Conservation (phyloP, 139 green algal genomes). For the Eudorina sp. region DNA sequence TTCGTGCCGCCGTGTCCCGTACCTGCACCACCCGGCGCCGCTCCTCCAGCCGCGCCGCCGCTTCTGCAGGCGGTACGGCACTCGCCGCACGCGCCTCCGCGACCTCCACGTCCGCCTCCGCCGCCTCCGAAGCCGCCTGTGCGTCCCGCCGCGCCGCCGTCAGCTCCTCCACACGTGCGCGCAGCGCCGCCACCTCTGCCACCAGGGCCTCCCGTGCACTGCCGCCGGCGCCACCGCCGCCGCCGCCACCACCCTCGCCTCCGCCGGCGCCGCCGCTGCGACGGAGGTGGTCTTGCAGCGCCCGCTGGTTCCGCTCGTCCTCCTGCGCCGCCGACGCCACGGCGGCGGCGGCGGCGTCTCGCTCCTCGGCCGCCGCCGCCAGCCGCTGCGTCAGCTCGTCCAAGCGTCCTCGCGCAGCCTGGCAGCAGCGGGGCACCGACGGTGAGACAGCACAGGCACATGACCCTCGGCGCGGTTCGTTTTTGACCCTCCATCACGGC, state of each 20-base stretch:
- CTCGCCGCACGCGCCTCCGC: constrained; percentile 24
- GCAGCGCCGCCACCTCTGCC: constrained; percentile 31
- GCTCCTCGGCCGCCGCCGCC: not conserved
- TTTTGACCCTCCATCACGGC: too few relatives aligned
- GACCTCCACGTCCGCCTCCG: constrained; percentile 34
- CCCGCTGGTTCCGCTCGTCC: not conserved
- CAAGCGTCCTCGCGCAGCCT: not conserved
- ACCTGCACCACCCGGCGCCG: not conserved
- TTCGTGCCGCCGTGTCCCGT: too few relatives aligned
- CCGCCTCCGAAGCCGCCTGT: not conserved
- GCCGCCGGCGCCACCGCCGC: not conserved
- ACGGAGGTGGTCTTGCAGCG: not conserved
- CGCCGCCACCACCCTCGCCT: not conserved
- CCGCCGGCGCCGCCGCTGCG: not conserved
- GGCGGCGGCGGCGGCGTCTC: not conserved
- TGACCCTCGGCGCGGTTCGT: too few relatives aligned
- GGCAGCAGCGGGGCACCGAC: not conserved
- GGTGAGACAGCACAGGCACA: too few relatives aligned
- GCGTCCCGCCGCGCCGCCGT: not conserved
- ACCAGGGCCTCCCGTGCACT: not conserved
- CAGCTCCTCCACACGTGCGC: not conserved
- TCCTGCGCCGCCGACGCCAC: not conserved
- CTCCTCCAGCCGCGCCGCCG: not conserved
- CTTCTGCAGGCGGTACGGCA: not conserved
- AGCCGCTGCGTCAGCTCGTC: not conserved